Conservation (phyloP, 495 filamentous ascomycete species). For the Aspergillus carlsbadensis region DNA sequence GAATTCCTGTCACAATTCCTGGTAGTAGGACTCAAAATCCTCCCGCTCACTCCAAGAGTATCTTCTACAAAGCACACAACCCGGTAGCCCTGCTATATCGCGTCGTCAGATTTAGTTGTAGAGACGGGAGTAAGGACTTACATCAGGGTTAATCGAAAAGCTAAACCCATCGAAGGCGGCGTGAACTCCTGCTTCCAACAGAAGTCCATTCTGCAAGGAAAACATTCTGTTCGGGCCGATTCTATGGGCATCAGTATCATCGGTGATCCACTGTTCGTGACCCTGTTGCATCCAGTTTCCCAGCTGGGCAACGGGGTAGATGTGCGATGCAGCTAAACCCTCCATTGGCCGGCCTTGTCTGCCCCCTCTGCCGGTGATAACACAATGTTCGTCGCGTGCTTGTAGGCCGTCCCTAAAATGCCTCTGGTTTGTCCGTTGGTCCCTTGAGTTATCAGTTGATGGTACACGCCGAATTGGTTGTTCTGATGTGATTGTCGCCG, state of each 20-base stretch:
- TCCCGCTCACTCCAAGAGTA: no score
- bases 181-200: neutral
- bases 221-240: neutral
- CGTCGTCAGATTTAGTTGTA: no score
- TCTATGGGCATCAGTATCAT: neutral
- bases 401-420: neutral
- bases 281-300: neutral
- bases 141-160: neutral
- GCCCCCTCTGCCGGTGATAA: neutral
- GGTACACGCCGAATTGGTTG: neutral
- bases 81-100: no score
- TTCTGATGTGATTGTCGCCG: neutral
- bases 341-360: neutral
- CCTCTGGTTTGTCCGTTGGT: neutral
- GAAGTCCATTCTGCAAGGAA: neutral
- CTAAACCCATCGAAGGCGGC: neutral
- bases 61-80: no score
- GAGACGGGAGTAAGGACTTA: neutral
- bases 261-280: neutral
- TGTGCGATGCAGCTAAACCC: neutral
- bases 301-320: neutral
- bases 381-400: neutral
- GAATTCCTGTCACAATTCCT: no score
- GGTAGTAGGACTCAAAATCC: no score
- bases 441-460: neutral